Evolutionary conservation across 2,329 filamentous ascomycete genomes (phyloP), one percentile per base, ranked within the genome.

Genomic region (Albophoma yamanashiensis): DNA sequence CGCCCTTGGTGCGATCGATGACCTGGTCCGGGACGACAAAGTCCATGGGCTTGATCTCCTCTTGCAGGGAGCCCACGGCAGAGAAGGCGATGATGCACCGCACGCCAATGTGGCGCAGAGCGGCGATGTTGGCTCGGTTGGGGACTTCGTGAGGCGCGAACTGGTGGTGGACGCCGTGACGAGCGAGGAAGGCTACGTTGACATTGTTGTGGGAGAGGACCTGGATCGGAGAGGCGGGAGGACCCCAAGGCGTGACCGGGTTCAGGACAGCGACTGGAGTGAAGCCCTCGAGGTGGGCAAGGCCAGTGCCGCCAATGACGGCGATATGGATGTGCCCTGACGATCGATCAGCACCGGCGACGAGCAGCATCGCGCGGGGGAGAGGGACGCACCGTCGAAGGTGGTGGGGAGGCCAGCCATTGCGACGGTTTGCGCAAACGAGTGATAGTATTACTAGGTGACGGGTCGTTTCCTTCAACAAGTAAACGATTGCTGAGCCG

Each of bases 21-120:
- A 96, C 84, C 79, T 99, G 94, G 76, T 97, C 92, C 0, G 93
- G 94, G 15, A 99, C 83, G 58, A 97, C 90, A 74, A 99, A 99
- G 79, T 99, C 94, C 77, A 94, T 89, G 52, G 94, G 94, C 76
- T 89, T 91, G 74, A 99, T 93, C 70, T 91, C 85, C 78, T 97
- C 94, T 72, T 89, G 91, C 71, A 99, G 79, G 69, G 89, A 93
- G 63, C 94, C 94, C 60, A 99, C 94, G 56, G 94, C 94, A 64
- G 89, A 93, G 79, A 99, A 99, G 64, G 93, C 92, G 71, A 99
- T 90, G 73, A 97, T 85, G 72, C 86, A 89, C 69, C 92, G 87
- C 55, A 97, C 94, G 66, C 94, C 94, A 62, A 99, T 81, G 68
- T 85, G 87, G 65, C 94, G 88, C 64, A 99, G 82, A n/a, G 94